Percentiles rank a stretch among this genome's conserved stretches.
phyloP scores from a whole-genome alignment of 2,329 filamentous ascomycete species.

The Pseudogymnoascus sp. region DNA sequence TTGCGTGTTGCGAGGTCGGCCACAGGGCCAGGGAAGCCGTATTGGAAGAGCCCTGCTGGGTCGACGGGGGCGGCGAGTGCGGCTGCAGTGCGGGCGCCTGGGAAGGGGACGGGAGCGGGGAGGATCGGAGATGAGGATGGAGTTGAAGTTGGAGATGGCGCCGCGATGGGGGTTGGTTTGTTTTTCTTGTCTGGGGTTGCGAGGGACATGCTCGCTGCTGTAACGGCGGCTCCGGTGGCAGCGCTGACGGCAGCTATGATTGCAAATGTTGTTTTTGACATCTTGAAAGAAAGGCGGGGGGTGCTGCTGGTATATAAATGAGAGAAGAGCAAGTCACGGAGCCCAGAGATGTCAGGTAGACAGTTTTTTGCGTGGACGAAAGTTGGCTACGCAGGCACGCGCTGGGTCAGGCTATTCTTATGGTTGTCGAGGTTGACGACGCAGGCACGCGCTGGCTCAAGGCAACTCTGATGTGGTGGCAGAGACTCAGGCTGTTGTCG shows the following conservation, averaged over 20 bases:
- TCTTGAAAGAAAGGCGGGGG: conserved; percentile 32
- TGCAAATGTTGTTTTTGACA: conserved; percentile 73
- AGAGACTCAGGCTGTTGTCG: neutral
- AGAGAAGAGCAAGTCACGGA: neutral
- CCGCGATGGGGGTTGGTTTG: conserved; percentile 24
- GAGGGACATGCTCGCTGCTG: conserved; percentile 57
- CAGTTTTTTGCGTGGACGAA: neutral
- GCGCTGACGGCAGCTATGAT: conserved; percentile 69
- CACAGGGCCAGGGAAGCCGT: conserved; percentile 87
- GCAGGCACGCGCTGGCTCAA: neutral
- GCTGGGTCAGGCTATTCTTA: neutral
- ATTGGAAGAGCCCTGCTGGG: conserved; percentile 69
- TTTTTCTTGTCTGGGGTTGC: conserved; percentile 39
- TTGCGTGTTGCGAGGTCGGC: conserved; percentile 70
- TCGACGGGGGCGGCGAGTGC: conserved; percentile 49
- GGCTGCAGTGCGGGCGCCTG: conserved; percentile 19
- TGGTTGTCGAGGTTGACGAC: too few species aligned
- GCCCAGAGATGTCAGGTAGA: neutral
- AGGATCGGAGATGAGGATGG: conserved; percentile 23
- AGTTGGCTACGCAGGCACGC: neutral
- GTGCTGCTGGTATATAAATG: neutral
- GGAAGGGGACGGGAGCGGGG: conserved; percentile 22
- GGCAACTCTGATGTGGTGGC: neutral
- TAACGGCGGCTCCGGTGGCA: conserved; percentile 66
- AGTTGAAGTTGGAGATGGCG: conserved; percentile 16